Evolutionary conservation across 2,329 filamentous ascomycete genomes (phyloP), one percentile per base, ranked within the genome.

Genomic region (Parafenestella ontariensis): DNA sequence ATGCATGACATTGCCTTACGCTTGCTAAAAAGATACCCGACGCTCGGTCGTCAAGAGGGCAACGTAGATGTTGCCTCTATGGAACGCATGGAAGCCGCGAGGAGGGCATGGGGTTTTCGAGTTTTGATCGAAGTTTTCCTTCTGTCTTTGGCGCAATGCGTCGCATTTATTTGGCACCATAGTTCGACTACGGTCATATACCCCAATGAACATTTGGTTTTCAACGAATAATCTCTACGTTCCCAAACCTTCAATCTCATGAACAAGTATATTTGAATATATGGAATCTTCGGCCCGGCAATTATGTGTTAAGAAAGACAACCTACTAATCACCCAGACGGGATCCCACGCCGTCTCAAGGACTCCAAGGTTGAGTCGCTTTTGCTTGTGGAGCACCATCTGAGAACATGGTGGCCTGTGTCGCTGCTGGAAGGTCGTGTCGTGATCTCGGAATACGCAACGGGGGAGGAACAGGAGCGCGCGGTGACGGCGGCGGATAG

Each of bases 21-120:
- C 48, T 54, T 29, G 18, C 48, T 47, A 52, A 51, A 61, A 61
- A 58, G 58, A 68, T 68, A 68, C 65, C 65, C 65, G 65, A 66
- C 64, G 62, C 60, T 54, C 42, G 55, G 64, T 54, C 65, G 62
- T 61, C 59, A 60, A 53, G 46, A 46, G 39, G n/a, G 34, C 36
- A 39, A 39, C 18, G 18, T 21, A 10, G 36, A 39, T 21, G 36
- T 39, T 39, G 36, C 18, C 36, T 39, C 36, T 39, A 17, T 24
- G 21, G 11, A 40, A 15, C 5, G 20, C 11, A 23, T 4, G 10
- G 20, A 23, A 5, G 21, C 6, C 18, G 37, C 18, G 2, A 21
- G 20, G 7, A 24, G 21, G 8, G n/a, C 5, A 29, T 24, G 26
- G 29, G n/a, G 18, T 21, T 46, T 20, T 54, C 44, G 46, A 21